Percentiles rank a stretch among this genome's conserved stretches.
These are phyloP conservation scores for Fraxinus albicans DNA, from an alignment of 305 asterid species.

Conservation along the genomic window DNA sequence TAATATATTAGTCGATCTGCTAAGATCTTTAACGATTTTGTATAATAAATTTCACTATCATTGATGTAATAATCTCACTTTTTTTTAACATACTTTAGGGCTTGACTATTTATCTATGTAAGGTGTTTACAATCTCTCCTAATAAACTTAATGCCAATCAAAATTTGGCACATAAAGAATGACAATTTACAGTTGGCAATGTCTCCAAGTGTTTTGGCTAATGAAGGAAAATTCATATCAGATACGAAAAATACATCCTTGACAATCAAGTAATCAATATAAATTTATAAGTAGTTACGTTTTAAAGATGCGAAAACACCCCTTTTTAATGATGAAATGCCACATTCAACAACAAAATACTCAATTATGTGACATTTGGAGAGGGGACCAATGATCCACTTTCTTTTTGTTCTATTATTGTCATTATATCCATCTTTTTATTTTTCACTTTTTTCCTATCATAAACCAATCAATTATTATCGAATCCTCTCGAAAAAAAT, in stretches of 20 bases:
- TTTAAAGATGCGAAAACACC: constrained; percentile 15
- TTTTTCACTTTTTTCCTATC: neutral
- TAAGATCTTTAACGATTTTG: too few species aligned
- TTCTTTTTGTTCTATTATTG: neutral
- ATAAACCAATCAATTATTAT: neutral
- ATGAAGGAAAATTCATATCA: constrained; percentile 32
- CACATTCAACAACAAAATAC: constrained; percentile 6
- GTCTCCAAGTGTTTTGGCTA: constrained; percentile 14
- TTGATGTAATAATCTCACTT: neutral
- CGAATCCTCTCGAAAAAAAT: neutral
- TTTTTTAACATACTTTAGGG: neutral
- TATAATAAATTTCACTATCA: too few species aligned
- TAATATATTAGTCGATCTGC: too few species aligned
- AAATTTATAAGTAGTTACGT: constrained; percentile 22
- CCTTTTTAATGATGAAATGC: neutral
- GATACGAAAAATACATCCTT: neutral
- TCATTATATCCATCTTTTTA: neutral
- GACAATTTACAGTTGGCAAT: neutral
- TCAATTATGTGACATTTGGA: constrained; percentile 35
- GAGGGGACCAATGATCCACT: constrained; percentile 49
- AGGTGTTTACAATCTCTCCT: constrained; percentile 12
- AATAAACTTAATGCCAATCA: neutral
- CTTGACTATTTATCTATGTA: neutral
- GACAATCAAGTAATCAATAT: constrained; percentile 10
- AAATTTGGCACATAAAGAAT: neutral